phyloP scores from a whole-genome alignment of 345 rosid genomes.

The Excoecaria agallocha region DNA sequence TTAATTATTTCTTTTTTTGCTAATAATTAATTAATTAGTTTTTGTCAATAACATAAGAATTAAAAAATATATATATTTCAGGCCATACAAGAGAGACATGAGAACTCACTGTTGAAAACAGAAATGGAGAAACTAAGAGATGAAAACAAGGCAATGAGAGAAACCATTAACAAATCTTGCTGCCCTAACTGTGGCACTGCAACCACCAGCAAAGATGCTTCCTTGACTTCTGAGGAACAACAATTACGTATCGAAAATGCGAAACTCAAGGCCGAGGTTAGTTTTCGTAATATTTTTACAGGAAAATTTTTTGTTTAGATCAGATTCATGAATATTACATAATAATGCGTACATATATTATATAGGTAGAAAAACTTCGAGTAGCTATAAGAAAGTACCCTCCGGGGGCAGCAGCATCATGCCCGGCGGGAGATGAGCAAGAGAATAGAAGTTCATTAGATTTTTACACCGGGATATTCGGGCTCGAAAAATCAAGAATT shows the following conservation, averaged over 20 bases:
- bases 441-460: constrained; percentile 71
- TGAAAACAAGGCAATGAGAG: constrained; percentile 85
- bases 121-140: constrained; percentile 88
- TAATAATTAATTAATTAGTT: not conserved
- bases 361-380: constrained; percentile 71
- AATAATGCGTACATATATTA: too few relatives aligned
- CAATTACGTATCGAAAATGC: constrained; percentile 79
- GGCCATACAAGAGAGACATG: constrained; percentile 98
- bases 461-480: constrained; percentile 70
- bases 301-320: too few relatives aligned
- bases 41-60: too few relatives aligned
- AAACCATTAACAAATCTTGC: constrained; percentile 62
- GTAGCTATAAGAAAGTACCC: constrained; percentile 54
- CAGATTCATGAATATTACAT: too few relatives aligned
- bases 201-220: constrained; percentile 44
- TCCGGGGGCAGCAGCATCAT: constrained; percentile 54
- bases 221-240: constrained; percentile 55
- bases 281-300: too few relatives aligned
- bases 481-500: constrained; percentile 72
- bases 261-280: constrained; percentile 81
- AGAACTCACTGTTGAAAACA: constrained; percentile 71
- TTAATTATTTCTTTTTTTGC: not conserved
- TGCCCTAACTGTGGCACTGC: constrained; percentile 84
- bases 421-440: constrained; percentile 61
- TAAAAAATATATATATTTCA: too few relatives aligned